Conservation (phyloP, 192 early-diverging fungal genomes). For the Dispira simplex region DNA sequence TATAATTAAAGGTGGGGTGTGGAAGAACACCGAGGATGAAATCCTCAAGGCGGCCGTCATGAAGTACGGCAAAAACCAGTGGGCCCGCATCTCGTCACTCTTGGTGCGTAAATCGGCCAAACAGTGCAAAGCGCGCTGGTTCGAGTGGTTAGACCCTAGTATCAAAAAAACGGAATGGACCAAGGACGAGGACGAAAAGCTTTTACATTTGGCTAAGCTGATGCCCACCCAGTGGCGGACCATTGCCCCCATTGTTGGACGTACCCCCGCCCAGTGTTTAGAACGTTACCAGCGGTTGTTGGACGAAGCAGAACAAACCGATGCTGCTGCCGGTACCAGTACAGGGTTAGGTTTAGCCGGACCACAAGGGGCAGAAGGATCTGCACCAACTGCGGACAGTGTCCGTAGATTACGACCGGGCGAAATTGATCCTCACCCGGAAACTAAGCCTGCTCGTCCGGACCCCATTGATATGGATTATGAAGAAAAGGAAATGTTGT, state of each 20-base stretch:
- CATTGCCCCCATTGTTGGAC: conserved; percentile 94
- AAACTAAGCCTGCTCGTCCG: conserved; percentile 90
- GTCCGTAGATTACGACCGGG: conserved; percentile 77
- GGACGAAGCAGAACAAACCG: conserved; percentile 88
- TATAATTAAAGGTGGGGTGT: conserved; percentile 84
- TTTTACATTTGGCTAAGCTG: conserved; percentile 90
- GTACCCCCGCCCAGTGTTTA: conserved; percentile 91
- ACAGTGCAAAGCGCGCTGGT: conserved; percentile 99
- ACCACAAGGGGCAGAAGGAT: conserved; percentile 27
- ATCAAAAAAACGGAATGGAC: conserved; percentile 99
- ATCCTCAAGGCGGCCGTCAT: conserved; percentile 94
- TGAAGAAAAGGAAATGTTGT: conserved; percentile 99
- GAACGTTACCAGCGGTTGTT: conserved; percentile 90
- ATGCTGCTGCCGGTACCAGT: conserved; percentile 33
- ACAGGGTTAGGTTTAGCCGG: conserved; percentile 42
- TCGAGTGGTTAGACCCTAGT: conserved; percentile 96
- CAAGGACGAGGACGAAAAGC: conserved; percentile 95
- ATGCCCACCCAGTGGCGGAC: conserved; percentile 99
- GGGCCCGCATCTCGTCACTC: conserved; percentile 94
- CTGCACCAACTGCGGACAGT: conserved; percentile 30
- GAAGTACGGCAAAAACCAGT: conserved; percentile 99
- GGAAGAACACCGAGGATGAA: conserved; percentile 99
- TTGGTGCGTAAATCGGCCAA: conserved; percentile 91
- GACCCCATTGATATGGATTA: conserved; percentile 99
- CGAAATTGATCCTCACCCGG: conserved; percentile 95